These are phyloP conservation scores for Pseudocercospora macadamiae DNA, from an alignment of 2,329 filamentous ascomycete species.

Conservation along the genomic window DNA sequence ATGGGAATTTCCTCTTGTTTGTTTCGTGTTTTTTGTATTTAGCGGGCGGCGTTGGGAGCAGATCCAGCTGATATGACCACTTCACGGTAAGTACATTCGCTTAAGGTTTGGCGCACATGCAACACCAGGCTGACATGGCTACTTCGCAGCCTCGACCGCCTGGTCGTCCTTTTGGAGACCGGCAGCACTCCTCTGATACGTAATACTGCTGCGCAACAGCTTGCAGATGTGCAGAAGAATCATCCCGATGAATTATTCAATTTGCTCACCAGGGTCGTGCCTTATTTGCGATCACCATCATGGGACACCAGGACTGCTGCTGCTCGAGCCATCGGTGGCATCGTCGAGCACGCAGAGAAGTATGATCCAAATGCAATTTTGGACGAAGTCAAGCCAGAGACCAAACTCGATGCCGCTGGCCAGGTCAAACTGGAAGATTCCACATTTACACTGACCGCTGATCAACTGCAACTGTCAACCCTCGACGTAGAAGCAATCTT, in stretches of 20 bases:
- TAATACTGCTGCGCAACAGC: constrained; percentile 93
- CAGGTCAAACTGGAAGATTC: constrained; percentile 56
- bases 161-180: constrained; percentile 84
- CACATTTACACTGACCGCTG: constrained; percentile 35
- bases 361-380: constrained; percentile 73
- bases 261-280: constrained; percentile 88
- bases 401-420: constrained; percentile 41
- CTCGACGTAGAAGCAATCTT: constrained; percentile 81
- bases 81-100: constrained; percentile 28
- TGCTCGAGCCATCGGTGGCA: constrained; percentile 91
- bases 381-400: constrained; percentile 39
- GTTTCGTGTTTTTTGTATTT: background rate
- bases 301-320: constrained; percentile 96
- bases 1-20: background rate
- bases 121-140: constrained; percentile 7
- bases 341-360: constrained; percentile 81
- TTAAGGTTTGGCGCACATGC: constrained; percentile 9
- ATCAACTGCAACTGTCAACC: constrained; percentile 70
- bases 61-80: constrained; percentile 25
- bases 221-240: constrained; percentile 97
- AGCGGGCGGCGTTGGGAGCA: background rate
- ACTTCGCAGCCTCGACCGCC: constrained; percentile 42
- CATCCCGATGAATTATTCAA: constrained; percentile 98
- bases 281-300: constrained; percentile 90
- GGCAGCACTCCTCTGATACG: constrained; percentile 95